Percentiles rank a stretch among this genome's conserved stretches.
phyloP scores from a whole-genome alignment of 2,329 filamentous ascomycete species.

The Cercospora sp. region DNA sequence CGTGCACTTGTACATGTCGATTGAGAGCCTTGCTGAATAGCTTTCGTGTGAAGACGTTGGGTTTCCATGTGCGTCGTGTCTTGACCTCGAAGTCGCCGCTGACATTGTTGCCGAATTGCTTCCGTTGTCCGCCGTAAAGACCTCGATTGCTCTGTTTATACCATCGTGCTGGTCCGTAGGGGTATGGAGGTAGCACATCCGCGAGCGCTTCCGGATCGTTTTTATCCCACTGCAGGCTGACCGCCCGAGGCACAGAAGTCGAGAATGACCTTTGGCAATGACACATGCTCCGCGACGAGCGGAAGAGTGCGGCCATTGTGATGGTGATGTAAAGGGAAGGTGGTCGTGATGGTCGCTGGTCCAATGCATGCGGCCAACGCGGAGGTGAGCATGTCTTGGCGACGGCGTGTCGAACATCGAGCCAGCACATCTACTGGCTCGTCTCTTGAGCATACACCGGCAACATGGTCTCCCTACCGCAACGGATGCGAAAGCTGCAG shows the following conservation, averaged over 20 bases:
- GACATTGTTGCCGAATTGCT: slow-evolving; percentile 79
- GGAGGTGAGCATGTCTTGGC: slow-evolving; percentile 4
- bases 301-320: slow-evolving; percentile 34
- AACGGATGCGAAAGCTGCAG: slow-evolving; percentile 73
- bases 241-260: slow-evolving; percentile 30
- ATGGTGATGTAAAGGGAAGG: background rate
- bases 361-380: slow-evolving; percentile 2
- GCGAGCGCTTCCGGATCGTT: slow-evolving; percentile 37
- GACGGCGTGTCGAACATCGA: slow-evolving; percentile 5
- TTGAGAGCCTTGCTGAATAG: slow-evolving; percentile 66
- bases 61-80: slow-evolving; percentile 71
- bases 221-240: slow-evolving; percentile 36
- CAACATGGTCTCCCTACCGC: slow-evolving; percentile 59
- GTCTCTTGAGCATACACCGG: background rate
- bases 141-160: slow-evolving; percentile 77
- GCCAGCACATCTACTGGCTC: background rate
- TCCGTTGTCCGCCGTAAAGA: slow-evolving; percentile 60
- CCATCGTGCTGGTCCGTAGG: slow-evolving; percentile 66
- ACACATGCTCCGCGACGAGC: slow-evolving; percentile 25
- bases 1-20: slow-evolving; percentile 64
- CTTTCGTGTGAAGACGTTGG: slow-evolving; percentile 68
- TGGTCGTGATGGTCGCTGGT: background rate
- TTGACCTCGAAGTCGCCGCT: slow-evolving; percentile 68
- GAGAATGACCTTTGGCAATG: slow-evolving; percentile 36
- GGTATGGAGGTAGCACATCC: slow-evolving; percentile 57